phyloP scores from a whole-genome alignment of 257 asterid species.

The Solanum sparsipilum region DNA sequence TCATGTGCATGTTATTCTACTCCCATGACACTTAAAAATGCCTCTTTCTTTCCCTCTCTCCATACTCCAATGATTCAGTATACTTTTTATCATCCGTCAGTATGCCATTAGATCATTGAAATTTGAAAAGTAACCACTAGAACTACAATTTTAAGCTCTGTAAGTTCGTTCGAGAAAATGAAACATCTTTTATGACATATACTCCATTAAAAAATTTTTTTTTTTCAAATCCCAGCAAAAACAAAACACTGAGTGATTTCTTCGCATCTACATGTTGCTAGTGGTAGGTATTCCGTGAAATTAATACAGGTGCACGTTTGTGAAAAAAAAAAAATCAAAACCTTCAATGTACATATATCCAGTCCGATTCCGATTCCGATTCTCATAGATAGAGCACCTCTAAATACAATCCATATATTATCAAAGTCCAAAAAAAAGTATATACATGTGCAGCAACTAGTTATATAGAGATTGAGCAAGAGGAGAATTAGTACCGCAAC shows the following conservation, averaged over 20 bases:
- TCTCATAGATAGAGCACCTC: not conserved
- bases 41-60: not conserved
- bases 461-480: not conserved
- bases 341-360: not conserved
- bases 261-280: not conserved
- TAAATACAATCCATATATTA: not conserved
- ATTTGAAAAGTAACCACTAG: not conserved
- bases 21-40: not conserved
- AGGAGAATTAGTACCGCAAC: constrained; percentile 48
- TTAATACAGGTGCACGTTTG: not conserved
- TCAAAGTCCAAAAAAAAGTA: not conserved
- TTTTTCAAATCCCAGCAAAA: not conserved
- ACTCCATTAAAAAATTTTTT: not conserved
- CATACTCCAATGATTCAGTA: not conserved
- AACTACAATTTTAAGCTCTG: not conserved
- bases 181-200: not conserved
- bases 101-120: not conserved
- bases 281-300: not conserved
- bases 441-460: not conserved
- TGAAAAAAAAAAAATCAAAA: not conserved
- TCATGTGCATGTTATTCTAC: not conserved
- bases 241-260: not conserved
- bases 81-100: not conserved
- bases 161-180: not conserved
- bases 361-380: not conserved